A percentile compares a stretch with the other conserved stretches of the same genome.
These are phyloP conservation scores for Diaporthe vexans DNA, from an alignment of 2,329 filamentous ascomycete species.

Conservation along the genomic window DNA sequence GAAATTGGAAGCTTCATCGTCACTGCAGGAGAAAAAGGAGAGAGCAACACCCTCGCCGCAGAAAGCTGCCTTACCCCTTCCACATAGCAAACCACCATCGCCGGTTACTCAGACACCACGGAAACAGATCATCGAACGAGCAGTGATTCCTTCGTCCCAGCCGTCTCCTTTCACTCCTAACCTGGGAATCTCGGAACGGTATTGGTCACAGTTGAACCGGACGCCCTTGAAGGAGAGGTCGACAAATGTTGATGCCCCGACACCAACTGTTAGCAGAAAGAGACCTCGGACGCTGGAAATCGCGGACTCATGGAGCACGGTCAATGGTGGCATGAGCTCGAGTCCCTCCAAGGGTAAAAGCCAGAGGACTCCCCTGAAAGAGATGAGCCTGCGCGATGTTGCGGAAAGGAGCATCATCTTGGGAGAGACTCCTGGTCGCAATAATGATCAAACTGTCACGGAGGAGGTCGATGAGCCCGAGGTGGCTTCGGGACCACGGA, in stretches of 20 bases:
- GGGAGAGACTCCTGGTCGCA: slow-evolving; percentile 24
- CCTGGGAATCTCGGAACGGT: slow-evolving; percentile 51
- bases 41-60: not conserved
- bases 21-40: slow-evolving; percentile 33
- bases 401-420: slow-evolving; percentile 40
- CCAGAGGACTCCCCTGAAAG: slow-evolving; percentile 41
- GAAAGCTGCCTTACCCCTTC: not conserved
- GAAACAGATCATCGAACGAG: slow-evolving; percentile 26
- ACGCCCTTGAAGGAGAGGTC: slow-evolving; percentile 58
- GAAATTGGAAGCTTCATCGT: not conserved
- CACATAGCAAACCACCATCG: slow-evolving; percentile 44
- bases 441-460: not conserved
- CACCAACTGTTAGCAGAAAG: slow-evolving; percentile 46
- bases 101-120: slow-evolving; percentile 58
- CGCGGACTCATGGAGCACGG: slow-evolving; percentile 60
- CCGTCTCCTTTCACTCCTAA: slow-evolving; percentile 58
- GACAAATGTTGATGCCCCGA: slow-evolving; percentile 48
- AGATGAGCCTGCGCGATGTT: slow-evolving; percentile 30
- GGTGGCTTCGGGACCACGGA: slow-evolving; percentile 13
- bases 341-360: not conserved
- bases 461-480: not conserved
- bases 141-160: slow-evolving; percentile 62
- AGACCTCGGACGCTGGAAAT: slow-evolving; percentile 54
- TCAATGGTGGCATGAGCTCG: slow-evolving; percentile 45
- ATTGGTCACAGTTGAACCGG: slow-evolving; percentile 51